A percentile compares a stretch with the other conserved stretches of the same genome.
These are phyloP conservation scores for Aspergillus asperescens DNA, from an alignment of 495 filamentous ascomycete genomes.

Conservation along the genomic window DNA sequence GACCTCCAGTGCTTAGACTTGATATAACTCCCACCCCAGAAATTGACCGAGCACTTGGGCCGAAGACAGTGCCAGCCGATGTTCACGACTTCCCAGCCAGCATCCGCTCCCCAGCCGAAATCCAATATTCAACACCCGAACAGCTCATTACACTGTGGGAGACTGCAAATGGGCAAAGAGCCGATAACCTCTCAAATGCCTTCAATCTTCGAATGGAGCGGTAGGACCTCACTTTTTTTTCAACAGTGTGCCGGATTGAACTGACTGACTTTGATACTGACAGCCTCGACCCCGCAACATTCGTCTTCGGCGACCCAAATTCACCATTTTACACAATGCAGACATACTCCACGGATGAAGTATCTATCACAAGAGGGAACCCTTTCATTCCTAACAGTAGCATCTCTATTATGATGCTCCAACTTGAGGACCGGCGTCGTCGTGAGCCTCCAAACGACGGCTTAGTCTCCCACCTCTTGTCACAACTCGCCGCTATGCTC, in stretches of 20 bases:
- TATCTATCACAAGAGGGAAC: constrained; percentile 36
- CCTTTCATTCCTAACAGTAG: constrained; percentile 34
- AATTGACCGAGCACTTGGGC: constrained; percentile 38
- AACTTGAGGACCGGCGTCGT: constrained; percentile 52
- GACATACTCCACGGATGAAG: constrained; percentile 37
- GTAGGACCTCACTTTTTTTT: constrained; percentile 22
- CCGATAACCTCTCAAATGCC: constrained; percentile 28
- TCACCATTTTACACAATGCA: constrained; percentile 45
- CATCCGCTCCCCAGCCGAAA: constrained; percentile 30
- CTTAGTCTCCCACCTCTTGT: constrained; percentile 68
- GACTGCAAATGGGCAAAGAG: constrained; percentile 50
- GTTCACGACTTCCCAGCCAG: constrained; percentile 42
- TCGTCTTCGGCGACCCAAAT: constrained; percentile 34
- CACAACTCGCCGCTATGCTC: constrained; percentile 61
- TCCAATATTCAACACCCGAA: constrained; percentile 37
- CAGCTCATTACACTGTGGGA: constrained; percentile 49
- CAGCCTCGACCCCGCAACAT: constrained; percentile 33
- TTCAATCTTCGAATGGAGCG: constrained; percentile 45
- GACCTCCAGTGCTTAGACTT: constrained; percentile 27
- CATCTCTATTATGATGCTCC: constrained; percentile 52
- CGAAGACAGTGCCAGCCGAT: constrained; percentile 44
- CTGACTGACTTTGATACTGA: constrained; percentile 14
- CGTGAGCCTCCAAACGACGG: constrained; percentile 59
- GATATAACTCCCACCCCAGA: constrained; percentile 29
- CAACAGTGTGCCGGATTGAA: background rate